Evolutionary conservation across 1,284 basidiomycete genomes (phyloP), one percentile per base, ranked within the genome.

Genomic region (Boletus mariae): DNA sequence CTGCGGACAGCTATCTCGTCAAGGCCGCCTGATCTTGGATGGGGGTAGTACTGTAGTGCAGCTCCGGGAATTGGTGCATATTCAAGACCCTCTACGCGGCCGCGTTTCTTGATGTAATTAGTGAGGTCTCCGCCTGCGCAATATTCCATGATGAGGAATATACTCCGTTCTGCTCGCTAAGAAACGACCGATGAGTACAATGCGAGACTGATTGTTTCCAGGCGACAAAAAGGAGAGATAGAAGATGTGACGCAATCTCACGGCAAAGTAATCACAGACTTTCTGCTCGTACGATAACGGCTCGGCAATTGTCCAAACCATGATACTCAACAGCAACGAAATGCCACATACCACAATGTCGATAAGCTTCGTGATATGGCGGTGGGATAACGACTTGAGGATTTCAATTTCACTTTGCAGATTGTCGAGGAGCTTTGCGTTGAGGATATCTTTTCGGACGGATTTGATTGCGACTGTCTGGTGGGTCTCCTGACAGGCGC

Each of bases 91-190:
- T 93, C 87, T 44, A 96, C 85, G 26, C 86, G 83, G 17, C 93
- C 94, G 12, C 92, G 85, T 67, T 92, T 92, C 81, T 93, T 94
- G 77, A 99, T 96, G 69, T 98, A 98, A 62, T 93, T 85, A 0
- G 93, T 93, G 43, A 99, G 83, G 71, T 99, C 97, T 12, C 94
- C 94, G 4, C 94, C 94, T 1, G 94, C 85, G 71, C 96, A 98
- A 71, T 86, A 98, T 65, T 96, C 94, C 90, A 99, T 99, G 67
- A 99, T 90, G 52, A 99, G 85, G 75, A 98, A 98, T 68, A 99
- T 98, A 70, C 96, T 87, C 53, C 84, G 82, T 62, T 95, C 91
- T 28, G 92, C 92, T 66, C 94, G 91, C 93, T 95, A 66, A 32
- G 42, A 44, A 52, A 54, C 44, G 31, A 26, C 17, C 1, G 20